phyloP scores from a whole-genome alignment of 2,329 filamentous ascomycete genomes.

The Fusarium cicatricum region DNA sequence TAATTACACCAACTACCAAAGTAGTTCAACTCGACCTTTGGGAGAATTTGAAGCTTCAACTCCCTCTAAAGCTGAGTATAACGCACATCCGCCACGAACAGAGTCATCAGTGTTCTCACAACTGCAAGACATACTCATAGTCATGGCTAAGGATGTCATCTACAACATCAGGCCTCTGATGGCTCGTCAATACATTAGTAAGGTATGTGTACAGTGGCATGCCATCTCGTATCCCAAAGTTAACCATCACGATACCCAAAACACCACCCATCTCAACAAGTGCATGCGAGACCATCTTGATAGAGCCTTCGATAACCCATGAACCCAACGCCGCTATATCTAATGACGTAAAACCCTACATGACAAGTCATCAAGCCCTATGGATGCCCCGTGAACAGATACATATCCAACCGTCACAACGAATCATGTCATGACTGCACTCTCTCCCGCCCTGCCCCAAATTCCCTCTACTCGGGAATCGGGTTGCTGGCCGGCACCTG shows the following conservation, averaged over 20 bases:
- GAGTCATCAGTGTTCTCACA: no score
- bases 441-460: slow-evolving; percentile 2
- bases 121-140: no score
- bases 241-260: slow-evolving; percentile 23
- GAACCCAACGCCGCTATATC: slow-evolving; percentile 45
- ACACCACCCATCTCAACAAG: slow-evolving; percentile 24
- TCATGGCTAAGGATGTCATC: no score
- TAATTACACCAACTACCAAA: no score
- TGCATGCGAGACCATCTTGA: slow-evolving; percentile 37
- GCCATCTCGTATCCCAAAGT: slow-evolving; percentile 28
- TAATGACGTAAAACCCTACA: slow-evolving; percentile 44
- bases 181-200: no score
- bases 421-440: slow-evolving; percentile 34
- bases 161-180: no score
- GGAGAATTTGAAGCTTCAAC: no score
- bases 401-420: slow-evolving; percentile 40
- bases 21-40: no score
- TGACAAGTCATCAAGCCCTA: slow-evolving; percentile 40
- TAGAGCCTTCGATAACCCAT: slow-evolving; percentile 42
- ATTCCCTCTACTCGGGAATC: slow-evolving; percentile 47
- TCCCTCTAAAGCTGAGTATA: no score
- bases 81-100: no score
- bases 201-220: slow-evolving; percentile 21
- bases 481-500: slow-evolving; percentile 40
- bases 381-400: slow-evolving; percentile 33